Conservation (phyloP, 140 eudicot species). For the Flaveria floridana region DNA sequence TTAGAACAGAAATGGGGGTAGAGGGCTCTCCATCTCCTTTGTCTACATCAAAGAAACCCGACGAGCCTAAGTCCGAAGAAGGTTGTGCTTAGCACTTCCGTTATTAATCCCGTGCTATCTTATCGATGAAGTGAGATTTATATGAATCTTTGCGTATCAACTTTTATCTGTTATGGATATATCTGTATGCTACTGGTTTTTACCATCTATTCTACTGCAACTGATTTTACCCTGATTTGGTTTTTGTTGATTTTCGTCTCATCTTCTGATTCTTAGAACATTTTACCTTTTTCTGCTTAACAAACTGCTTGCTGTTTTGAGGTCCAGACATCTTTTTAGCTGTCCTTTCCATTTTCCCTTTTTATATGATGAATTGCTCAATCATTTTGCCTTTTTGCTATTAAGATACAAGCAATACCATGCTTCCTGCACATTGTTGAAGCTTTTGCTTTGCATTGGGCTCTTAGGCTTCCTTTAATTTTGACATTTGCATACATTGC, state of each 20-base stretch:
- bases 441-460: conserved; percentile 21
- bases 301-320: conserved; percentile 21
- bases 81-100: conserved; percentile 29
- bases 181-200: conserved; percentile 26
- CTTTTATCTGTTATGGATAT: conserved; percentile 27
- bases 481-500: conserved; percentile 11
- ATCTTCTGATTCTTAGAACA: background rate
- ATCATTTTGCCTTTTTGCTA: conserved; percentile 17
- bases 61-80: conserved; percentile 40
- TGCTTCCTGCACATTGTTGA: conserved; percentile 6
- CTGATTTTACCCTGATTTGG: conserved; percentile 18
- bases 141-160: conserved; percentile 21
- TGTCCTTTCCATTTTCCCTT: background rate
- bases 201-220: conserved; percentile 5
- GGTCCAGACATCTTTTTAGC: background rate
- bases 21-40: conserved; percentile 86
- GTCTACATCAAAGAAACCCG: conserved; percentile 49
- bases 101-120: conserved; percentile 11
- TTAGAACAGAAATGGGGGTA: conserved; percentile 86
- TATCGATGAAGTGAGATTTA: conserved; percentile 25
- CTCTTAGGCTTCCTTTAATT: background rate
- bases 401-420: conserved; percentile 13
- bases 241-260: conserved; percentile 13
- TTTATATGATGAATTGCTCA: conserved; percentile 5
- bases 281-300: conserved; percentile 19